phyloP scores from a whole-genome alignment of 257 asterid species.

The Craterostigma plantagineum region DNA sequence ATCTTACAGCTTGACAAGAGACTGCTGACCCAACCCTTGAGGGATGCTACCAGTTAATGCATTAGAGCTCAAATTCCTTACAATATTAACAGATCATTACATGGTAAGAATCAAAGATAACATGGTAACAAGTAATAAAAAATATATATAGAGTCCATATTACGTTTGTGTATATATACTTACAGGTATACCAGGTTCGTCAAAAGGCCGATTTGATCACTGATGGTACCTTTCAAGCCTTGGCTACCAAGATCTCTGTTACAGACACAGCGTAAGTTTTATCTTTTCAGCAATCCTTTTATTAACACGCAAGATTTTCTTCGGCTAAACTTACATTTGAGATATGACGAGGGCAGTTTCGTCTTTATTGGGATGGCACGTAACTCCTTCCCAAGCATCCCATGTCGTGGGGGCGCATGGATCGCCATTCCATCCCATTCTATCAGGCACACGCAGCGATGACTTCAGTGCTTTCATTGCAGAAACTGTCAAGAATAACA shows the following conservation, averaged over 20 bases:
- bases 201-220: constrained; percentile 52
- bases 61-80: constrained; percentile 59
- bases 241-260: constrained; percentile 87
- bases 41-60: constrained; percentile 43
- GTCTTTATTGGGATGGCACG: constrained; percentile 47
- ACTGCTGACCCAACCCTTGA: constrained; percentile 38
- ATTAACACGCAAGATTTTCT: no score
- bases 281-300: no score
- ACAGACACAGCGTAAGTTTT: constrained; percentile 1
- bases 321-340: constrained; percentile 66
- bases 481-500: constrained; percentile 28
- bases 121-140: no score
- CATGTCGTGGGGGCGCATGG: constrained; percentile 97
- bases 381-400: constrained; percentile 99
- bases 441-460: constrained; percentile 76
- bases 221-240: constrained; percentile 75
- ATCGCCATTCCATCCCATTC: constrained; percentile 99
- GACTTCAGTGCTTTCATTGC: constrained; percentile 85
- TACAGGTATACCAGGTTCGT: constrained; percentile 90
- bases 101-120: no score
- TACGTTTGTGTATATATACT: constrained; percentile 36
- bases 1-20: constrained; percentile 65
- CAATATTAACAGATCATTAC: constrained; percentile 2
- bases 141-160: no score
- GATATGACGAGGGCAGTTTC: constrained; percentile 57